These are phyloP conservation scores for Suillus discolor DNA, from an alignment of 768 basidiomycete species.

Conservation along the genomic window DNA sequence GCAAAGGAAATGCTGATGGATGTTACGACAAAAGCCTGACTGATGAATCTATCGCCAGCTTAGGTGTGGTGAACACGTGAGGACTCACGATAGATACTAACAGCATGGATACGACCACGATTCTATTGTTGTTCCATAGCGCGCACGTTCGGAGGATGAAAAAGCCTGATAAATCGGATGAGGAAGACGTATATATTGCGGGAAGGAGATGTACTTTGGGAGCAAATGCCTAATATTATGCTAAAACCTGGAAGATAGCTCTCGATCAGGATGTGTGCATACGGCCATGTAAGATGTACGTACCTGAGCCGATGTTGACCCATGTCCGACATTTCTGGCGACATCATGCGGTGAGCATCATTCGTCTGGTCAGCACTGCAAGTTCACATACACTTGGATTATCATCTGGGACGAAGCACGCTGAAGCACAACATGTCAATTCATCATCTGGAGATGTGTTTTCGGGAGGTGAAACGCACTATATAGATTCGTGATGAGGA, in stretches of 20 bases:
- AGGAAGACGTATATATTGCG: no score
- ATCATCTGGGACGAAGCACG: not conserved
- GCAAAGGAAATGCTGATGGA: not conserved
- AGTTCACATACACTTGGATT: not conserved
- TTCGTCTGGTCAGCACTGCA: not conserved
- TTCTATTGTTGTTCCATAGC: constrained; percentile 1
- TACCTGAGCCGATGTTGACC: not conserved
- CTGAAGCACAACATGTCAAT: not conserved
- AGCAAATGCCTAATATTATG: not conserved
- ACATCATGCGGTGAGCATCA: not conserved
- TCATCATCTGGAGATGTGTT: not conserved
- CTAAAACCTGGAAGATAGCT: not conserved
- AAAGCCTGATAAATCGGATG: not conserved
- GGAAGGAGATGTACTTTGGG: not conserved
- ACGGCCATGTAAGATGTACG: not conserved
- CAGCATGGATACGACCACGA: not conserved
- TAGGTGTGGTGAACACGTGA: not conserved
- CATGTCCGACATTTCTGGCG: not conserved
- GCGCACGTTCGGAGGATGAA: not conserved
- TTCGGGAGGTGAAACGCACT: not conserved
- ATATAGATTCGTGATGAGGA: not conserved
- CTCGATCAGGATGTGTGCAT: no score
- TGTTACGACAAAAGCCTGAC: not conserved
- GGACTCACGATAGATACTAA: not conserved
- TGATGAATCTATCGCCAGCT: not conserved